A percentile compares a stretch with the other conserved stretches of the same genome.
phyloP scores from a whole-genome alignment of 176 grass and related monocot species.

The Carex kokanica region DNA sequence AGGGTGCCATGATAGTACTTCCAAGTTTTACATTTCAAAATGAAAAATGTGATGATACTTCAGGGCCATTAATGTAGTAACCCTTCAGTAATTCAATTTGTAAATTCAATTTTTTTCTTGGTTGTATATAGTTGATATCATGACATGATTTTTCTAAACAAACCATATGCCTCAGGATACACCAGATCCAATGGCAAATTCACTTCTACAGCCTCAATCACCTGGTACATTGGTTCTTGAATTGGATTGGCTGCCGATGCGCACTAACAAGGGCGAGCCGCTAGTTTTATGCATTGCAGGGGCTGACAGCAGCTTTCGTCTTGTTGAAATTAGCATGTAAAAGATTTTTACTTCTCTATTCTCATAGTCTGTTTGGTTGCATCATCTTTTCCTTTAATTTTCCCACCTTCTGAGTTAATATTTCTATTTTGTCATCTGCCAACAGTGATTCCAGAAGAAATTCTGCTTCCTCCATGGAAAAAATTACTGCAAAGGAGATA shows the following conservation, averaged over 20 bases:
- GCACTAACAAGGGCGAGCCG: conserved; percentile 81
- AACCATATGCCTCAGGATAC: conserved; percentile 70
- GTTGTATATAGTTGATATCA: conserved; percentile 4
- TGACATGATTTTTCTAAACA: not conserved
- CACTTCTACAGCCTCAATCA: conserved; percentile 92
- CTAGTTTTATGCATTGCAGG: conserved; percentile 93
- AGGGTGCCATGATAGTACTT: not conserved
- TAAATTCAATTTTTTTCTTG: conserved; percentile 27
- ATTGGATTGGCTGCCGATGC: conserved; percentile 94
- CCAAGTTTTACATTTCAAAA: conserved; percentile 2
- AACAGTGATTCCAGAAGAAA: conserved; percentile 49
- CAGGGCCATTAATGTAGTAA: not conserved
- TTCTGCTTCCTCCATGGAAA: conserved; percentile 43
- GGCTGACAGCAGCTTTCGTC: conserved; percentile 95
- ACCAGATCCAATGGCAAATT: conserved; percentile 93
- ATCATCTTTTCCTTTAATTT: conserved; percentile 3
- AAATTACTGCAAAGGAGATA: conserved; percentile 56
- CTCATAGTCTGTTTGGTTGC: not conserved
- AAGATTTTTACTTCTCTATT: conserved; percentile 32
- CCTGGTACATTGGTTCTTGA: conserved; percentile 97
- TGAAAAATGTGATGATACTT: not conserved
- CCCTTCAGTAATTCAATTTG: conserved; percentile 6
- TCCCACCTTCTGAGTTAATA: conserved; percentile 7
- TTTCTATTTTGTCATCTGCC: conserved; percentile 36
- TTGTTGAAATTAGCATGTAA: conserved; percentile 99